Evolutionary conservation across 2,329 filamentous ascomycete species (phyloP).

Genomic region (Xylariaceae sp.): DNA sequence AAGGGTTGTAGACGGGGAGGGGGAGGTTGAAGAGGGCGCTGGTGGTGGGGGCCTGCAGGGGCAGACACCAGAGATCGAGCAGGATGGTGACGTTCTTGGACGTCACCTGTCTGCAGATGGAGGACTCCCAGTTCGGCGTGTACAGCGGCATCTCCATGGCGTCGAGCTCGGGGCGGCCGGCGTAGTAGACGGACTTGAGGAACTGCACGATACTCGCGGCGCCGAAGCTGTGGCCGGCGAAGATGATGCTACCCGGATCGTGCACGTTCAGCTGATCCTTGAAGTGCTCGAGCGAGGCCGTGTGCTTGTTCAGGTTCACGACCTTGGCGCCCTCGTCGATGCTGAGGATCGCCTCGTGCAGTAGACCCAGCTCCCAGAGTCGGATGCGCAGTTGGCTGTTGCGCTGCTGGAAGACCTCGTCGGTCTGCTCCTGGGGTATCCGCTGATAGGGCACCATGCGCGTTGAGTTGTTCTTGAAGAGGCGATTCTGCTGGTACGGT

Average conservation of each 20-base stretch:
- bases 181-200: conserved; percentile 73
- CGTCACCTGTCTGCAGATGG: conserved; percentile 61
- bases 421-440: conserved; percentile 57
- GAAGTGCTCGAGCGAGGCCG: conserved; percentile 55
- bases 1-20: conserved; percentile 60
- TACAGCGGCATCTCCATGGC: conserved; percentile 56
- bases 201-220: conserved; percentile 70
- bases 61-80: conserved; percentile 77
- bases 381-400: conserved; percentile 70
- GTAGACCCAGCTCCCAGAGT: conserved; percentile 70
- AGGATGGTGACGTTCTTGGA: conserved; percentile 60
- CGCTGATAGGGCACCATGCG: conserved; percentile 44
- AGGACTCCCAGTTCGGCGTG: conserved; percentile 48
- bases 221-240: conserved; percentile 77
- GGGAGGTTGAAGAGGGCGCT: conserved; percentile 65
- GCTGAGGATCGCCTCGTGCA: conserved; percentile 62
- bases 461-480: conserved; percentile 33
- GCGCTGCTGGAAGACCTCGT: conserved; percentile 61
- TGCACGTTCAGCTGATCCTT: conserved; percentile 59
- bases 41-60: conserved; percentile 59
- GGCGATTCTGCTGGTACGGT: conserved; percentile 43
- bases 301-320: conserved; percentile 49
- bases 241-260: conserved; percentile 66
- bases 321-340: conserved; percentile 53
- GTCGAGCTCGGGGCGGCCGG: conserved; percentile 41